Evolutionary conservation across 2,329 filamentous ascomycete species (phyloP), one percentile per base, ranked within the genome.

Genomic region (Trichoderma endophyticum): DNA sequence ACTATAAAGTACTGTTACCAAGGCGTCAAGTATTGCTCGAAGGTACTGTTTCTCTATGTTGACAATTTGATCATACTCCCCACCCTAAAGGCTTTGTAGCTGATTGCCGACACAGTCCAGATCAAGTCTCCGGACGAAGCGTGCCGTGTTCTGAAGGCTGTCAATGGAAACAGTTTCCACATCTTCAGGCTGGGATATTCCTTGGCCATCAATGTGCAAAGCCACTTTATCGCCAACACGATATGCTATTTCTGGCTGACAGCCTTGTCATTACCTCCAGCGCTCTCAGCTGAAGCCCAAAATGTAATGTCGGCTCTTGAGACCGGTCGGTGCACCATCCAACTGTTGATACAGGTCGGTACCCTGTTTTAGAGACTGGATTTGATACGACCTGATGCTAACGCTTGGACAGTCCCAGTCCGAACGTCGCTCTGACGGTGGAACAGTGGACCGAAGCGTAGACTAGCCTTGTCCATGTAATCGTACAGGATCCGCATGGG

Each of bases 101-200:
- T 12, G 1, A 51, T 24, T 1, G 43, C 9, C 5, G n/a, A 51
- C n/a, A 1, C 1, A 51, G n/a, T 3, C 11, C 0, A 11, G 9
- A 14, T 24, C 0, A 11, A 2, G 5, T 12, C n/a, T 21, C 43
- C 4, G 3, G 5, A 24, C 43, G n/a, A 51, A 24, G 43, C 9
- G 4, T 24, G 43, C n/a, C 2, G n/a, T 24, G n/a, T 24, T 51
- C n/a, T 21, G 43, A 21, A 21, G 43, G n/a, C 4, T 51, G 2
- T 24, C 11, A 6, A 3, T 51, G 1, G 11, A 24, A 24, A 51
- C 9, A 6, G 18, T 48, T 11, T 21, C 43, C 1, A 6, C 43
- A 21, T 48, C 18, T 21, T 48, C 43, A 6, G 12, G n/a, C 9
- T 48, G 43, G 0, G 18, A 48, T n/a, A 11, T 48, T n/a, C 18